Evolutionary conservation across 768 basidiomycete genomes (phyloP).

Genomic region (Serpula lacrymans): DNA sequence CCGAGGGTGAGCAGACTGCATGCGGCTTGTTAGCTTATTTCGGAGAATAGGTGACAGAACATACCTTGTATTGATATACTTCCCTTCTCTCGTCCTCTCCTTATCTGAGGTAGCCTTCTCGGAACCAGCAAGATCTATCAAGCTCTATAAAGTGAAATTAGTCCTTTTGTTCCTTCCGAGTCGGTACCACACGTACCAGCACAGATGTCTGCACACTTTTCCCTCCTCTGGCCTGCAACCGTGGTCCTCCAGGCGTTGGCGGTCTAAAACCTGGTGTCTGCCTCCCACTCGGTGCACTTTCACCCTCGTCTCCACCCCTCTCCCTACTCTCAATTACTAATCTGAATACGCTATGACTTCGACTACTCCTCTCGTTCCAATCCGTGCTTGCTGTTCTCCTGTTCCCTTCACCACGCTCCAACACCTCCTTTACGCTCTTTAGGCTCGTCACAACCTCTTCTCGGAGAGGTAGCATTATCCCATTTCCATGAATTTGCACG

Average conservation of each 20-base stretch:
- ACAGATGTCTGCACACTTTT: conserved; percentile 77
- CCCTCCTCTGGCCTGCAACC: conserved; percentile 74
- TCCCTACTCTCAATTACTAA: conserved; percentile 89
- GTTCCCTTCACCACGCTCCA: conserved; percentile 83
- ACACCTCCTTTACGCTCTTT: conserved; percentile 79
- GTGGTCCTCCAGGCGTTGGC: conserved; percentile 55
- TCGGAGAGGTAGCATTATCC: conserved; percentile 69
- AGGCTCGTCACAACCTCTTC: conserved; percentile 95
- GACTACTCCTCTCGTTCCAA: conserved; percentile 94
- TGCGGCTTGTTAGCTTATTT: not conserved
- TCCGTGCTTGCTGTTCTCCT: conserved; percentile 94
- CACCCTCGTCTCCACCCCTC: conserved; percentile 49
- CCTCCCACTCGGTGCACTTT: conserved; percentile 34
- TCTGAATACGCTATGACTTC: conserved; percentile 92
- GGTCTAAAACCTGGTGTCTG: conserved; percentile 53
- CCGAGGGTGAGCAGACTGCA: conserved; percentile 85
- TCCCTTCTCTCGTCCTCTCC: conserved; percentile 93
- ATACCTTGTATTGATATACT: conserved; percentile 91
- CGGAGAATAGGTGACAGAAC: conserved; percentile 5
- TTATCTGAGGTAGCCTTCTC: conserved; percentile 96
- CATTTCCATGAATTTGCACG: conserved; percentile 73
- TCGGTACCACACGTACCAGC: conserved; percentile 42
- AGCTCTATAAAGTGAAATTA: conserved; percentile 46
- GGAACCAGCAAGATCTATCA: conserved; percentile 95
- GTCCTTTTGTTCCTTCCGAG: not conserved